These are phyloP conservation scores for Penstemon newberryi DNA, from an alignment of 257 asterid genomes.

Conservation along the genomic window DNA sequence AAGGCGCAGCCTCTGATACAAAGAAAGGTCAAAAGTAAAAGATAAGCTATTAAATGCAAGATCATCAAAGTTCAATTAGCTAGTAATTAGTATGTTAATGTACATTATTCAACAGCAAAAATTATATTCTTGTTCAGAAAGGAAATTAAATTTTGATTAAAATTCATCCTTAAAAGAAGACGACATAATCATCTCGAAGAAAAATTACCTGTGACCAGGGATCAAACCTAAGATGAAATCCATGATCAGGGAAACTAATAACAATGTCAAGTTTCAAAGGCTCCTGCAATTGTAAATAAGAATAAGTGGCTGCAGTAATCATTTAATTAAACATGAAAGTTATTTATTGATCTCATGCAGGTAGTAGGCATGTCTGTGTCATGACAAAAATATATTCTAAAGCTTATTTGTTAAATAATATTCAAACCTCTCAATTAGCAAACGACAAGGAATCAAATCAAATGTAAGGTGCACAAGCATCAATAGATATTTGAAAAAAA, in stretches of 20 bases:
- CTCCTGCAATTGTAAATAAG: conserved; percentile 43
- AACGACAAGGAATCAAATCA: not conserved
- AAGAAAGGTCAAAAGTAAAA: conserved; percentile 23
- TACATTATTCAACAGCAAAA: not conserved
- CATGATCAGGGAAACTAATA: conserved; percentile 89
- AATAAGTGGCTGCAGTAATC: conserved; percentile 16
- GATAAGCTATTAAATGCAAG: conserved; percentile 16
- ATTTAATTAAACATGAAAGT: conserved; percentile 1
- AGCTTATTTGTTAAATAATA: not conserved
- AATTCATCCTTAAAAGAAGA: conserved; percentile 18
- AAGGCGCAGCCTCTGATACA: conserved; percentile 72
- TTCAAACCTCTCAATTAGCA: not conserved
- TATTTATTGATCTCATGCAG: conserved; percentile 6
- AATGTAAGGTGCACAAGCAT: not conserved
- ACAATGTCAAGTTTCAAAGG: conserved; percentile 79
- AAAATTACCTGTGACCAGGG: conserved; percentile 86
- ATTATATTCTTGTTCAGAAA: not conserved
- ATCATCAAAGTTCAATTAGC: not conserved
- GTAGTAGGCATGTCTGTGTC: not conserved
- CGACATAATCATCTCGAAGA: conserved; percentile 17
- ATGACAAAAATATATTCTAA: not conserved
- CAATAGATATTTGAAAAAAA: not conserved
- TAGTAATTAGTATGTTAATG: not conserved
- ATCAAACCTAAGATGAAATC: conserved; percentile 85
- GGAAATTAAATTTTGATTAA: not conserved